Evolutionary conservation across 2,329 filamentous ascomycete species (phyloP).

Genomic region (Colletotrichum camelliae): DNA sequence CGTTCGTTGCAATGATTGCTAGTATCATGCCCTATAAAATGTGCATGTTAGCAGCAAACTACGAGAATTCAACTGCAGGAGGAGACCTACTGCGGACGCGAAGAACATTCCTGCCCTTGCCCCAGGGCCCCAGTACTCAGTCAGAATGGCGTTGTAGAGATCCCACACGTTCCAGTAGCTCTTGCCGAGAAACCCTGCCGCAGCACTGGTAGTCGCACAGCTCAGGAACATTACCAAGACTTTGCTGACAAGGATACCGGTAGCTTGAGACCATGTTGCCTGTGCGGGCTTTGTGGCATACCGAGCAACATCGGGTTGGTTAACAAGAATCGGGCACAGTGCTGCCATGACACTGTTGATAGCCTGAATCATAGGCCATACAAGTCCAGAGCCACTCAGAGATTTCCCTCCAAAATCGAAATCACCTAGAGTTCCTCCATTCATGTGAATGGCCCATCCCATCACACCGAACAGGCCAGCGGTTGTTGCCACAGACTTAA

Average conservation of each 20-base stretch:
- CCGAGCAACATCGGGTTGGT: slow-evolving; percentile 46
- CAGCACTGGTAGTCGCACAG: slow-evolving; percentile 41
- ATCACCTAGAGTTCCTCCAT: slow-evolving; percentile 35
- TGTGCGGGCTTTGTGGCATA: slow-evolving; percentile 33
- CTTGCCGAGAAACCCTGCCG: slow-evolving; percentile 35
- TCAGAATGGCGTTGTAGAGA: slow-evolving; percentile 43
- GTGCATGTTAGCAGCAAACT: accelerated
- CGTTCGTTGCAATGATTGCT: slow-evolving; percentile 24
- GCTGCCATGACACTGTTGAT: slow-evolving; percentile 47
- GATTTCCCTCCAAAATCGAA: slow-evolving; percentile 18
- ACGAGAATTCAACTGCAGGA: accelerated
- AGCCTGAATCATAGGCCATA: slow-evolving; percentile 43
- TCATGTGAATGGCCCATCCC: slow-evolving; percentile 59
- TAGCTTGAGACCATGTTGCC: slow-evolving; percentile 33
- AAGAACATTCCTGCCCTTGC: slow-evolving; percentile 45
- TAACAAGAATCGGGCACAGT: slow-evolving; percentile 37
- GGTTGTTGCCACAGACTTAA: slow-evolving; percentile 48
- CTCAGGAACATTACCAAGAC: slow-evolving; percentile 45
- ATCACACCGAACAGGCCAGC: slow-evolving; percentile 39
- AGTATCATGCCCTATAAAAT: not conserved
- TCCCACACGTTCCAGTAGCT: slow-evolving; percentile 52
- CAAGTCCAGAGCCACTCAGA: slow-evolving; percentile 27
- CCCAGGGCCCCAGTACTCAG: slow-evolving; percentile 39
- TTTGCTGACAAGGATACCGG: slow-evolving; percentile 22
- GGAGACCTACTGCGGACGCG: slow-evolving; percentile 27